Evolutionary conservation across 1,284 basidiomycete species (phyloP).

Genomic region (Puccinia triticina): DNA sequence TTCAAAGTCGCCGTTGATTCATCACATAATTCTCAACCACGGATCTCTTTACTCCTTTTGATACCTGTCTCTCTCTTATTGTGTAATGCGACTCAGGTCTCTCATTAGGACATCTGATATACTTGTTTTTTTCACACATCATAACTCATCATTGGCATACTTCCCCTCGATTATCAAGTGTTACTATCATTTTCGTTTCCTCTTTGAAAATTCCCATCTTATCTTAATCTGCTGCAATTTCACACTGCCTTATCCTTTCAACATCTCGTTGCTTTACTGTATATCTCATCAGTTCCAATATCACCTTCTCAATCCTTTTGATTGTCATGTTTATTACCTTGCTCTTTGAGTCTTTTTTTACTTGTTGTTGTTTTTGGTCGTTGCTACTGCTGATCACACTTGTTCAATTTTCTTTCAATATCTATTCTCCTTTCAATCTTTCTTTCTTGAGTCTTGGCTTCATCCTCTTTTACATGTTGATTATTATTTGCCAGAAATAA

Average conservation of each 20-base stretch:
- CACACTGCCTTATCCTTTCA: neutral
- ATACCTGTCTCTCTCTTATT: neutral
- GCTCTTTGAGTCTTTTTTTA: conserved; percentile 15
- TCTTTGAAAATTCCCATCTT: neutral
- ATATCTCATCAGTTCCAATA: neutral
- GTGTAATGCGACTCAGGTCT: neutral
- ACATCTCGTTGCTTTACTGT: neutral
- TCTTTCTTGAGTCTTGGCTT: neutral
- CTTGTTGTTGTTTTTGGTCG: neutral
- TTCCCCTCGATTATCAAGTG: too few species aligned
- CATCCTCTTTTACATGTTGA: neutral
- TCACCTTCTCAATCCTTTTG: neutral
- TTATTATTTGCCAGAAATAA: too few species aligned
- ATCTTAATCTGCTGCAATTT: neutral
- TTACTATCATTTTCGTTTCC: neutral
- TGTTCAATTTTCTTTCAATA: neutral
- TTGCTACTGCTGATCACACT: neutral
- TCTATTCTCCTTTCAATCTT: neutral
- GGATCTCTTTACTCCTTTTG: neutral
- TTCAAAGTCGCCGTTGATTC: too few species aligned
- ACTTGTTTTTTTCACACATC: neutral
- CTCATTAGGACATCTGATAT: neutral
- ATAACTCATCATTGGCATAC: too few species aligned
- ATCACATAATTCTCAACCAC: too few species aligned
- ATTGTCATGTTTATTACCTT: conserved; percentile 20